Evolutionary conservation across 1,284 basidiomycete genomes (phyloP).

Genomic region (Trichosporon ovoides): DNA sequence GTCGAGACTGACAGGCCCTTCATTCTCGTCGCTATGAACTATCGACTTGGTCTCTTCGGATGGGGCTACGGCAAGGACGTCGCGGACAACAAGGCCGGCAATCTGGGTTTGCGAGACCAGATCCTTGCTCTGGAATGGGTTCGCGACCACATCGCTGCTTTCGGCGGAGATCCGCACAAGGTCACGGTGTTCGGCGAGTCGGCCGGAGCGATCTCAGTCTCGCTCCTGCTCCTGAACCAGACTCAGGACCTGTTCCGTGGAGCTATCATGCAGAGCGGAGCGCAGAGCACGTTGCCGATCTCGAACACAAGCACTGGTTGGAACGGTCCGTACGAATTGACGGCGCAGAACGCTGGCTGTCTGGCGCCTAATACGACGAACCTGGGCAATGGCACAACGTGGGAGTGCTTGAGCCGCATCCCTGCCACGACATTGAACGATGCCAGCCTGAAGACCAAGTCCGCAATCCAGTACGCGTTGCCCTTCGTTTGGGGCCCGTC

Average conservation of each 20-base stretch:
- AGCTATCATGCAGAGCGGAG: constrained; percentile 27
- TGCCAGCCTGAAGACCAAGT: background rate
- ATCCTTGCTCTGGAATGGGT: constrained; percentile 55
- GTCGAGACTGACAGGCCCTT: constrained; percentile 12
- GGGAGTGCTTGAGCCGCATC: constrained; percentile 13
- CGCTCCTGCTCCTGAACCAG: constrained; percentile 36
- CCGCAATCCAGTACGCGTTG: background rate
- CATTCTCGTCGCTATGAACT: constrained; percentile 49
- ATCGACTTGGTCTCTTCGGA: constrained; percentile 52
- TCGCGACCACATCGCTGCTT: constrained; percentile 58
- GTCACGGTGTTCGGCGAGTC: constrained; percentile 29
- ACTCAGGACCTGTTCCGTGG: constrained; percentile 39
- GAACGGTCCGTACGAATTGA: constrained; percentile 3
- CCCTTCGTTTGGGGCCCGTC: constrained; percentile 21
- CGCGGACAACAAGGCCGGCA: constrained; percentile 36
- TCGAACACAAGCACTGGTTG: background rate
- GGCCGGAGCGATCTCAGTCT: constrained; percentile 16
- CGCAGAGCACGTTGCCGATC: constrained; percentile 13
- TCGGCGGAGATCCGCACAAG: constrained; percentile 59
- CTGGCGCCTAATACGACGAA: constrained; percentile 3
- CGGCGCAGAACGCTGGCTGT: constrained; percentile 29
- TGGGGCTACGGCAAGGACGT: constrained; percentile 39
- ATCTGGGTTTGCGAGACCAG: constrained; percentile 53
- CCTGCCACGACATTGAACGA: background rate
- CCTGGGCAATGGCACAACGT: constrained; percentile 8